phyloP scores from a whole-genome alignment of 305 asterid genomes.

The Ajuga reptans region DNA sequence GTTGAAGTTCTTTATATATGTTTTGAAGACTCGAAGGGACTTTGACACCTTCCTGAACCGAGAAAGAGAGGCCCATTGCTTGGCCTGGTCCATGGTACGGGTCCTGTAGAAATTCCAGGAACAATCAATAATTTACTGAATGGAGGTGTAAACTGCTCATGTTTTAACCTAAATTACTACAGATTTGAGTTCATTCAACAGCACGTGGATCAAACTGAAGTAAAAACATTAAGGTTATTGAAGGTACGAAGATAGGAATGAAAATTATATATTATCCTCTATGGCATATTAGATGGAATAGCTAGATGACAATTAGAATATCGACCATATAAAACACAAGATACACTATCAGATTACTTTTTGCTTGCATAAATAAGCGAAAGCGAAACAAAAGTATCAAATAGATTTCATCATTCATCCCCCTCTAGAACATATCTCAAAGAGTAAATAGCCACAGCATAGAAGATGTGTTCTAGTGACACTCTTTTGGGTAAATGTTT shows the following conservation, averaged over 20 bases:
- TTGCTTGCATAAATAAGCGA: not conserved
- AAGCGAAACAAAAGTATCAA: not conserved
- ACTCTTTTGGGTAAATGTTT: not conserved
- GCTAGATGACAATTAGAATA: not conserved
- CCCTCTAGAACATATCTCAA: not conserved
- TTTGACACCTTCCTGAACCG: constrained; percentile 76
- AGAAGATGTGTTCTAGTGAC: not conserved
- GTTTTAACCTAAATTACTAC: not conserved
- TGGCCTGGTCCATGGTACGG: constrained; percentile 99
- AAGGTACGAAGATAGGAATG: not conserved
- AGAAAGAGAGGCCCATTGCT: constrained; percentile 99
- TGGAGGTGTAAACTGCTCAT: not conserved
- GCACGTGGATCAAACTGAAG: not conserved
- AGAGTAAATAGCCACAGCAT: not conserved
- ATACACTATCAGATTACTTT: not conserved
- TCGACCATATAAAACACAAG: not conserved
- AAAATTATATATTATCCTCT: not conserved
- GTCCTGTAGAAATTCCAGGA: constrained; percentile 41
- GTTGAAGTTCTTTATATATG: constrained; percentile 79
- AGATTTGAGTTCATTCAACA: constrained; percentile 3
- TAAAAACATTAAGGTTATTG: not conserved
- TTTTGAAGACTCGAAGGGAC: constrained; percentile 84
- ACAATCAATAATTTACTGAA: not conserved
- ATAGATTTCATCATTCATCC: not conserved
- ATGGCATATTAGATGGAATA: not conserved